These are phyloP conservation scores for Coprinopsis strossmayeri DNA, from an alignment of 768 basidiomycete species.

Conservation along the genomic window DNA sequence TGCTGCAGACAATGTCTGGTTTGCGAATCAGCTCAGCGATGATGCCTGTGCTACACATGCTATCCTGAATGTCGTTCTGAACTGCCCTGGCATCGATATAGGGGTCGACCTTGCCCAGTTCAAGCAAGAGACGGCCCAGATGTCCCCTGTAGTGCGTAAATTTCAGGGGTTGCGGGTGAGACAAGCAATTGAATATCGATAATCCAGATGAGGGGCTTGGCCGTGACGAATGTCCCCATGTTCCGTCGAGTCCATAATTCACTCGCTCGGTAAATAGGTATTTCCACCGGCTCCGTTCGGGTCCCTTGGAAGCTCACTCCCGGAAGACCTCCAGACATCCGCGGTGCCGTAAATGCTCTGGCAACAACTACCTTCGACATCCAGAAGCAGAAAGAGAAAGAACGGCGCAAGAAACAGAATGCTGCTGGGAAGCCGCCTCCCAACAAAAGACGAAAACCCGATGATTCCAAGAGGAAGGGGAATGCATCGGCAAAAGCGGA, in stretches of 20 bases:
- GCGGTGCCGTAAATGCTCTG: constrained; percentile 41
- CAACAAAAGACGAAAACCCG: constrained; percentile 17
- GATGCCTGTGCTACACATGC: constrained; percentile 63
- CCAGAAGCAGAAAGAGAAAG: constrained; percentile 27
- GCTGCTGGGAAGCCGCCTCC: constrained; percentile 21
- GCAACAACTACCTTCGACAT: constrained; percentile 38
- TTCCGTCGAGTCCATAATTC: constrained; percentile 54
- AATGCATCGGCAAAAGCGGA: constrained; percentile 16
- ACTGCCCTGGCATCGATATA: constrained; percentile 45
- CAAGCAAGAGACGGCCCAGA: constrained; percentile 41
- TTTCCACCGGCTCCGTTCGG: not conserved
- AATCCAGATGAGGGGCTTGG: constrained; percentile 56
- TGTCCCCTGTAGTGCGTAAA: constrained; percentile 50
- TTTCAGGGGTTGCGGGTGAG: not conserved
- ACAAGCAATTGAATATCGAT: not conserved
- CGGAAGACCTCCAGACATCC: constrained; percentile 49
- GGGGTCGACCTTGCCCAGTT: constrained; percentile 39
- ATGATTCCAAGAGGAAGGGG: constrained; percentile 12
- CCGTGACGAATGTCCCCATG: constrained; percentile 48
- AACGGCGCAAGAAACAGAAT: constrained; percentile 12
- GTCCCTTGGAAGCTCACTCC: not conserved
- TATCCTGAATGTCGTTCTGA: constrained; percentile 52
- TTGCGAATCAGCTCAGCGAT: constrained; percentile 61
- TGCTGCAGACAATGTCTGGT: constrained; percentile 54
- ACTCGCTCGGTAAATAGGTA: constrained; percentile 43